A percentile compares a stretch with the other conserved stretches of the same genome.
These are phyloP conservation scores for Kodamaea sp. DNA, from an alignment of 1,139 yeast genomes.

Conservation along the genomic window DNA sequence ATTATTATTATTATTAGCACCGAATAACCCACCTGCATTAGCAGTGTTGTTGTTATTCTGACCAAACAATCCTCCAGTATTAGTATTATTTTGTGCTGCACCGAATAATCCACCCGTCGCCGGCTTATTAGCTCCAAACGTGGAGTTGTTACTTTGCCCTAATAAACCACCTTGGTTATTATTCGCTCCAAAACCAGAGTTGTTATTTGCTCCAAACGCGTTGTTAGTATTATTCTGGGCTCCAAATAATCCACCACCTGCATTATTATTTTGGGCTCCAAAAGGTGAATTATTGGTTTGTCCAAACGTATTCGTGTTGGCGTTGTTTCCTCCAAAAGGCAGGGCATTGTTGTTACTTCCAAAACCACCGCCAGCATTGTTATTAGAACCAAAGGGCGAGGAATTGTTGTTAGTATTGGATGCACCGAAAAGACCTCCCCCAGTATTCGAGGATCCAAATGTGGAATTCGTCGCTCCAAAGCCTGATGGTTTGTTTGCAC, in stretches of 20 bases:
- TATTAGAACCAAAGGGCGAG: conserved; percentile 18
- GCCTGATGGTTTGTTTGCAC: conserved; percentile 6
- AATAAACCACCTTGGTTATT: conserved; percentile 24
- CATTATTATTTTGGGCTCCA: conserved; percentile 20
- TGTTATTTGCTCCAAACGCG: conserved; percentile 22
- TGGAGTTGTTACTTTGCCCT: conserved; percentile 16
- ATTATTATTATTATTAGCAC: conserved; percentile 6
- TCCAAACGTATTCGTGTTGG: conserved; percentile 11
- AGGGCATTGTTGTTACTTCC: conserved; percentile 16
- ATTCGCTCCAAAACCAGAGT: conserved; percentile 9
- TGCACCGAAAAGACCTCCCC: conserved; percentile 23
- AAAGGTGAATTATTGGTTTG: conserved; percentile 8
- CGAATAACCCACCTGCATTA: conserved; percentile 14
- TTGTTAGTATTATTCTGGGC: conserved; percentile 8
- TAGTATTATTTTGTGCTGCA: conserved; percentile 8
- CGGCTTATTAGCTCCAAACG: conserved; percentile 18
- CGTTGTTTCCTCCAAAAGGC: conserved; percentile 14
- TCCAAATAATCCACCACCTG: conserved; percentile 27
- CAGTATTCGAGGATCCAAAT: conserved; percentile 20
- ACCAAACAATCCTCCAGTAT: conserved; percentile 26
- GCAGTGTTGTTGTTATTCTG: conserved; percentile 13
- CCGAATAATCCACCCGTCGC: conserved; percentile 32
- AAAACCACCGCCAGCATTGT: conserved; percentile 8
- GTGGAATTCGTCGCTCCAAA: conserved; percentile 17
- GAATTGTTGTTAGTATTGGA: conserved; percentile 14